Percentiles rank a stretch among this genome's conserved stretches.
phyloP scores from a whole-genome alignment of 192 early-diverging fungal genomes.

The Coemansia biformis region DNA sequence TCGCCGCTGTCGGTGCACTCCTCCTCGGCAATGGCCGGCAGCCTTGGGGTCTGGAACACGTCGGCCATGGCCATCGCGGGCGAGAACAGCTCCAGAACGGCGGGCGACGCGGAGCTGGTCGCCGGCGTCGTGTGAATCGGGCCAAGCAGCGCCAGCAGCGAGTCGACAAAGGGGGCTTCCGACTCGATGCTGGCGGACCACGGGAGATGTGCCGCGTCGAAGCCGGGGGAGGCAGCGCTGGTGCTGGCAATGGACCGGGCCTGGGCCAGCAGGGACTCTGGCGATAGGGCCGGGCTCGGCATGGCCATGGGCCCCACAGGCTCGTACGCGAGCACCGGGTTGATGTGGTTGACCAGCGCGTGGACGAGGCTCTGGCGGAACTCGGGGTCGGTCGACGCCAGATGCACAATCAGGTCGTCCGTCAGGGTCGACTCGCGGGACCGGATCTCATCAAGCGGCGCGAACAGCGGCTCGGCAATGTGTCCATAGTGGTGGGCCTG shows the following conservation, averaged over 20 bases:
- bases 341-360: conserved; percentile 42
- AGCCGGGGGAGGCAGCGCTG: too few relatives aligned
- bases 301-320: background rate
- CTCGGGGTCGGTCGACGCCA: conserved; percentile 21
- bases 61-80: conserved; percentile 12
- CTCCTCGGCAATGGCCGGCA: conserved; percentile 11
- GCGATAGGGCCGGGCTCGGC: background rate
- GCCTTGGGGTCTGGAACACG: conserved; percentile 13
- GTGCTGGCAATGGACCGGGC: background rate
- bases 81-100: conserved; percentile 10
- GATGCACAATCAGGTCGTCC: conserved; percentile 23
- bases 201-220: too few relatives aligned
- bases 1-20: background rate
- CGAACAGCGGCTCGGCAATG: conserved; percentile 35
- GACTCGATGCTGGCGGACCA: conserved; percentile 3
- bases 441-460: conserved; percentile 43
- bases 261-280: conserved; percentile 9
- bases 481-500: too few relatives aligned
- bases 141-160: conserved; percentile 38
- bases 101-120: conserved; percentile 1
- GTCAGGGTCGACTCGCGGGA: conserved; percentile 6
- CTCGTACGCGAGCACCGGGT: conserved; percentile 32
- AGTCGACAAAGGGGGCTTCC: conserved; percentile 27
- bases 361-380: conserved; percentile 43
- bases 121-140: conserved; percentile 1